Evolutionary conservation across 2,329 filamentous ascomycete species (phyloP).

Genomic region (Botrytis medusae): DNA sequence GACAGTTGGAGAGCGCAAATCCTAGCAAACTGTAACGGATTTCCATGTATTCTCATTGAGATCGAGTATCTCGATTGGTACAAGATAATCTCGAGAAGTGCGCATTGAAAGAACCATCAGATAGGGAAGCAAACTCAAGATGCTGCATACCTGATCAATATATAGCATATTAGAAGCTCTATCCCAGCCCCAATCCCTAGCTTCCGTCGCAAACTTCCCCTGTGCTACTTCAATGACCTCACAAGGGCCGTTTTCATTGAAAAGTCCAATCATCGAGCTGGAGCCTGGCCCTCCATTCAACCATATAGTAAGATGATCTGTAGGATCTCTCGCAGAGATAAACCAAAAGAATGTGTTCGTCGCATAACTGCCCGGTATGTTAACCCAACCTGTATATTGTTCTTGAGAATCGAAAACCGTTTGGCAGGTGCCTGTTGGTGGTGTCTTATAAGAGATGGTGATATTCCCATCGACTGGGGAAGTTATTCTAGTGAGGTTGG

Average conservation of each 20-base stretch:
- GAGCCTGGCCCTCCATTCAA: conserved; percentile 67
- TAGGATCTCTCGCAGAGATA: conserved; percentile 48
- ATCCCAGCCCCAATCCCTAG: conserved; percentile 67
- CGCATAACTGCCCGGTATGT: conserved; percentile 54
- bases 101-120: background rate
- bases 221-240: conserved; percentile 50
- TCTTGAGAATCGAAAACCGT: conserved; percentile 65
- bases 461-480: conserved; percentile 64
- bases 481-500: conserved; percentile 54
- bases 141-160: conserved; percentile 49
- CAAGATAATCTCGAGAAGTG: background rate
- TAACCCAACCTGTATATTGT: conserved; percentile 71
- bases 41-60: conserved; percentile 25
- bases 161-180: conserved; percentile 55
- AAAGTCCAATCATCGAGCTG: conserved; percentile 64
- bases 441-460: conserved; percentile 66
- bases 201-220: conserved; percentile 53
- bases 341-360: conserved; percentile 53
- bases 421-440: conserved; percentile 59
- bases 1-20: background rate
- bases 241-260: conserved; percentile 58
- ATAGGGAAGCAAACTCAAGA: background rate
- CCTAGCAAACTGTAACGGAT: background rate
- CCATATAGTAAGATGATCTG: conserved; percentile 58
- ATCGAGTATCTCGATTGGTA: conserved; percentile 51